Evolutionary conservation across 163 green algal genomes (phyloP).

Genomic region (Coccomyxa subellipsoidea): DNA sequence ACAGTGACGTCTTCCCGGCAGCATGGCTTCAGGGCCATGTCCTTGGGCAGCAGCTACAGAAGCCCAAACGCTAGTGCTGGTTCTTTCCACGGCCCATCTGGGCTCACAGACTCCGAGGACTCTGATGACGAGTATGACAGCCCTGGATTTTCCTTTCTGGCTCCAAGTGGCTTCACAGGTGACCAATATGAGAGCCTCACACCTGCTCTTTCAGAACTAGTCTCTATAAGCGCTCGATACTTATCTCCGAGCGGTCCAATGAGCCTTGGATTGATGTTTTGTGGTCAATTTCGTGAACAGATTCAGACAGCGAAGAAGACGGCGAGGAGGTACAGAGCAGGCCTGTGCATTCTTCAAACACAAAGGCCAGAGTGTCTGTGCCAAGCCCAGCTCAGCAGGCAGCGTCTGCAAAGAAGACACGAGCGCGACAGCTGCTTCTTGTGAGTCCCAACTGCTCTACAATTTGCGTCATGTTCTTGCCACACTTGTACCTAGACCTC

Average conservation of each 20-base stretch:
- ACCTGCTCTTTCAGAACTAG: too few relatives aligned
- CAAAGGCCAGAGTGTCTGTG: neutral
- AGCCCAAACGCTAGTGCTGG: neutral
- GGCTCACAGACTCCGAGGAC: constrained; percentile 15
- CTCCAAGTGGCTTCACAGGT: constrained; percentile 15
- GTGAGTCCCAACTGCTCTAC: neutral
- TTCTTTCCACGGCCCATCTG: constrained; percentile 1
- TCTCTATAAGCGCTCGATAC: too few relatives aligned
- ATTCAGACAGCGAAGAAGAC: constrained; percentile 8
- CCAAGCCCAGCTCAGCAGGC: neutral
- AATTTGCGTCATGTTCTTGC: too few relatives aligned
- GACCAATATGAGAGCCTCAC: too few relatives aligned
- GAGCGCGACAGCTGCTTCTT: neutral
- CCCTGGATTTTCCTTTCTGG: neutral
- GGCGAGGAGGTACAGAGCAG: constrained; percentile 13
- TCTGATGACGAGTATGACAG: neutral
- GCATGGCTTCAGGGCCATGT: neutral
- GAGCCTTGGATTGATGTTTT: too few relatives aligned
- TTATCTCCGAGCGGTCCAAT: too few relatives aligned
- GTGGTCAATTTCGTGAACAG: neutral
- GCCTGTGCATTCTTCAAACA: neutral
- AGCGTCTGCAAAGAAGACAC: neutral
- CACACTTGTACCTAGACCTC: too few relatives aligned
- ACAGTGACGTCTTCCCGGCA: neutral
- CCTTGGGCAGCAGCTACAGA: too few relatives aligned